Percentiles rank a stretch among this genome's conserved stretches.
Conservation (phyloP, 345 rosid genomes). For the Carallia pectinifolia region DNA sequence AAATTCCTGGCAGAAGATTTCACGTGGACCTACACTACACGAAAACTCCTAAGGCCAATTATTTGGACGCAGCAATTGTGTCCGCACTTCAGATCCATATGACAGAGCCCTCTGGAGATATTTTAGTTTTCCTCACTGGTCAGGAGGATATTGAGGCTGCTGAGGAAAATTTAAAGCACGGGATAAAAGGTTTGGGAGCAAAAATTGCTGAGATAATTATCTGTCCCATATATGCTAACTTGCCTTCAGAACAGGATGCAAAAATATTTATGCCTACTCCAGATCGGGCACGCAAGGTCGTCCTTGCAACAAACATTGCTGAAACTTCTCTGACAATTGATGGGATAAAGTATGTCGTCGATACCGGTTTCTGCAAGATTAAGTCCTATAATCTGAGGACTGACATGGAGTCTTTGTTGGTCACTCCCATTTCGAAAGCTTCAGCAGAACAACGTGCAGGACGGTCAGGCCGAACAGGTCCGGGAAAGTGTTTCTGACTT, state of each 20-base stretch:
- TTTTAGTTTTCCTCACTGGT: constrained; percentile 77
- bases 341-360: constrained; percentile 76
- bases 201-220: constrained; percentile 90
- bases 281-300: constrained; percentile 85
- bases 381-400: constrained; percentile 83
- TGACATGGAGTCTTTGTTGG: constrained; percentile 78
- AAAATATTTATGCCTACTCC: constrained; percentile 97
- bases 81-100: constrained; percentile 74
- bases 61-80: constrained; percentile 79
- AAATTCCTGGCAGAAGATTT: constrained; percentile 79
- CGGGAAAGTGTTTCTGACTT: constrained; percentile 11
- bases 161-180: constrained; percentile 83
- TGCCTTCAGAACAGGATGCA: constrained; percentile 95
- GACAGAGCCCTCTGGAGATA: constrained; percentile 67
- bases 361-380: constrained; percentile 83
- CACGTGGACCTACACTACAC: constrained; percentile 82
- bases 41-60: constrained; percentile 85
- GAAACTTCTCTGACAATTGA: constrained; percentile 84
- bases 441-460: constrained; percentile 86
- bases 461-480: constrained; percentile 84
- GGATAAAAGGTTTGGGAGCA: constrained; percentile 85
- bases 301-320: constrained; percentile 82
- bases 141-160: constrained; percentile 92
- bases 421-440: constrained; percentile 73
- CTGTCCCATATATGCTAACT: constrained; percentile 94